Evolutionary conservation across 768 basidiomycete species (phyloP).

Genomic region (Tulasnella sp.): DNA sequence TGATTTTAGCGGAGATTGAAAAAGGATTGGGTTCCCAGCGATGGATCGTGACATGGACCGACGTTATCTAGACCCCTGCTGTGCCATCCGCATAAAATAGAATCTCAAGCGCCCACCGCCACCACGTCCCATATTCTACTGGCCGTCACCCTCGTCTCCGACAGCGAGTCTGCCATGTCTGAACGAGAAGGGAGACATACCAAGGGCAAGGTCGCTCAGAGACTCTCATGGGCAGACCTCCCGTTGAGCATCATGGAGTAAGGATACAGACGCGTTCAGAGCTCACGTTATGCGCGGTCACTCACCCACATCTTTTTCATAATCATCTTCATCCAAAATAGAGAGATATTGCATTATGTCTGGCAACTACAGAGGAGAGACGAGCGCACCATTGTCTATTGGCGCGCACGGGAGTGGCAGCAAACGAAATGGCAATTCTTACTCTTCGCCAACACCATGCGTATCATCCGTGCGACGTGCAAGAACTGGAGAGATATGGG

Average conservation of each 20-base stretch:
- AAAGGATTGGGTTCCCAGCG: neutral
- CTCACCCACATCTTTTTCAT: neutral
- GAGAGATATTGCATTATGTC: neutral
- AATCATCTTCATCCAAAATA: neutral
- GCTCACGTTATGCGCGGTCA: neutral
- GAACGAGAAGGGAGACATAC: neutral
- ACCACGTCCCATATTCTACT: neutral
- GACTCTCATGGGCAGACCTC: conserved; percentile 10
- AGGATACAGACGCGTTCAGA: neutral
- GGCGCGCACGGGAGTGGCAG: neutral
- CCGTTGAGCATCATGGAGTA: conserved; percentile 1
- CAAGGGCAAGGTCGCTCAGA: conserved; percentile 8
- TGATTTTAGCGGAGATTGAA: neutral
- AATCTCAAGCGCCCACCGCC: neutral
- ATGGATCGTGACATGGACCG: neutral
- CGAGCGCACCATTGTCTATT: neutral
- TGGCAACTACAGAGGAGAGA: neutral
- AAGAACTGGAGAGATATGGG: neutral
- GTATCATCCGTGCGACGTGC: neutral
- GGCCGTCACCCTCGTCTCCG: too few species aligned
- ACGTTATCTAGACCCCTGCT: neutral
- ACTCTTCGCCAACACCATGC: neutral
- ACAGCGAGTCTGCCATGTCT: neutral
- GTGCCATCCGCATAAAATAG: neutral
- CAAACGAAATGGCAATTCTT: neutral